These are phyloP conservation scores for Suhomyces bokatorum DNA, from an alignment of 1,139 yeast genomes.

Conservation along the genomic window DNA sequence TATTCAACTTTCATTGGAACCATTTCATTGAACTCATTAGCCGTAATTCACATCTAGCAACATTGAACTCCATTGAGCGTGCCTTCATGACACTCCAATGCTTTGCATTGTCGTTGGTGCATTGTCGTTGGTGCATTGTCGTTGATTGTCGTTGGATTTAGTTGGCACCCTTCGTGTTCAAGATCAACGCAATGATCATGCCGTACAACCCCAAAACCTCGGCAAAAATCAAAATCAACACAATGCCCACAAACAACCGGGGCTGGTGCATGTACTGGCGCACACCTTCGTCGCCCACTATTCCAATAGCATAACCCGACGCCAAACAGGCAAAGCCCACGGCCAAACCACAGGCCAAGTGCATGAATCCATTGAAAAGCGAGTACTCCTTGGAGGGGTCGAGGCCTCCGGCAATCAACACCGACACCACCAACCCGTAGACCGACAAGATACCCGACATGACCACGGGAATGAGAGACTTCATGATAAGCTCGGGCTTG, in stretches of 20 bases:
- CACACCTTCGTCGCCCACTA: slow-evolving; percentile 98
- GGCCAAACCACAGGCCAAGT: slow-evolving; percentile 90
- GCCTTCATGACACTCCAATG: too few species aligned
- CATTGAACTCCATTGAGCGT: too few species aligned
- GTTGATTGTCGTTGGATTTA: slow-evolving; percentile 1
- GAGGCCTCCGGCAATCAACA: slow-evolving; percentile 89
- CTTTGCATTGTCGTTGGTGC: too few species aligned
- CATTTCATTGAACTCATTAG: too few species aligned
- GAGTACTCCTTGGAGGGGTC: slow-evolving; percentile 77
- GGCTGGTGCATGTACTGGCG: slow-evolving; percentile 97
- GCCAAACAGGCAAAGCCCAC: slow-evolving; percentile 97
- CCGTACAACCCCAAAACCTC: slow-evolving; percentile 98
- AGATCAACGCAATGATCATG: slow-evolving; percentile 84
- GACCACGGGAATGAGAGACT: slow-evolving; percentile 87
- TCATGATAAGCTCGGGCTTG: slow-evolving; percentile 81
- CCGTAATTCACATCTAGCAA: too few species aligned
- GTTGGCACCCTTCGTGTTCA: slow-evolving; percentile 78
- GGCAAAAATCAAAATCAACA: slow-evolving; percentile 93
- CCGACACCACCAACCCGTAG: slow-evolving; percentile 94
- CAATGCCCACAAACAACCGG: slow-evolving; percentile 90
- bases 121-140: too few species aligned
- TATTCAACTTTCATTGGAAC: too few species aligned
- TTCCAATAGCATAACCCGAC: slow-evolving; percentile 97
- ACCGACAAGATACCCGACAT: slow-evolving; percentile 98
- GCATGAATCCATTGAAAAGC: slow-evolving; percentile 94